Base-by-base conservation (phyloP, 2,329 filamentous ascomycete genomes). In the Seiridium unicorne region DNA sequence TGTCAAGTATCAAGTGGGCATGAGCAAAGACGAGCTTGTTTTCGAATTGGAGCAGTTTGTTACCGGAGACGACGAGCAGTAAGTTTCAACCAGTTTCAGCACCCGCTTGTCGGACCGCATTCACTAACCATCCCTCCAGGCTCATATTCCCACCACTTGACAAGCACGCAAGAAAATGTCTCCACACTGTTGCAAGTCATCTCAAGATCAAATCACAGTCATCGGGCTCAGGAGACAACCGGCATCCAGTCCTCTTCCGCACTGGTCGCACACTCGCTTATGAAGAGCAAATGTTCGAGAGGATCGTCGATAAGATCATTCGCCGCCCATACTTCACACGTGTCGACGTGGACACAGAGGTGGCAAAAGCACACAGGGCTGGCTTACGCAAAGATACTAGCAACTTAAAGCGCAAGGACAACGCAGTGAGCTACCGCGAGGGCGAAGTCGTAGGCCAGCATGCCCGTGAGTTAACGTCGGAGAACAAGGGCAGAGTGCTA, bases 141-240 rank as follows among this genome's bases (percentile, higher is more conserved):
- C 80, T 95, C 5, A 79, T 86, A 4, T 79, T 98, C 32, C 92
- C 94, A 3, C 92, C 94, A 0, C 96, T 98, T 88, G 87, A 91
- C 60, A 91, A 92, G 62, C 76, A 83, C 49, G 84, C 89, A 44
- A 89, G 95, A 55, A 93, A 92, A 72, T 78, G 87, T 5, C 82
- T 98, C 18, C 95, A 99, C 72, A 85, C 92, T 61, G 75, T 97
- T 44, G 92, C 92, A 10, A 85, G 85, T 67, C 83, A 83, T 44
- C 86, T 97, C 71, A 88, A 87, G 13, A 78, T 98, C 61, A 94
- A 89, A 64, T 97, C 93, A 3, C 92, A 93, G 70, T 97, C 93
- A 0, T 84, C 85, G 26, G 94, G 94, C 2, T 84, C 84, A 55
- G 92, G 89, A 6, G 82, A 84, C 31, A 83, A 86, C 55, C 87